Evolutionary conservation across 305 asterid genomes (phyloP), one percentile per base, ranked within the genome.

Genomic region (Fraxinus greggii): DNA sequence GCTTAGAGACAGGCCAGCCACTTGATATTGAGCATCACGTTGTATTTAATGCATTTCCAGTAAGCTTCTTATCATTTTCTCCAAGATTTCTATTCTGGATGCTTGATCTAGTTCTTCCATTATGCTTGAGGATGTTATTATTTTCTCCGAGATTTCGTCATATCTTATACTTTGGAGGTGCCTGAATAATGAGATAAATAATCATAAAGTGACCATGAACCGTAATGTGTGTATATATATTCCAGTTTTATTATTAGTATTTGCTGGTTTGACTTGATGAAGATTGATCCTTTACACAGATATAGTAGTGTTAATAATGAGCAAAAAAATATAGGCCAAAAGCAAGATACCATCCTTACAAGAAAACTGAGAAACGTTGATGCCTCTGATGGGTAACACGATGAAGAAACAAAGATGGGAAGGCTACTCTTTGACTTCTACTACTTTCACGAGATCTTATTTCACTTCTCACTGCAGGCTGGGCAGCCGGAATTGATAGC

Each of bases 11-110:
- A 23, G 97, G 98, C 79, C 92, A 96, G 86, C 97, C 92, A 26
- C 94, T 96, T 88, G 99, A 94, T 88, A 91, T 96, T 81, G 99
- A 96, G 90, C 99, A 96, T 86, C 99, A 88, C 80, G 79, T 96
- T 23, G 97, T 93, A 81, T 94, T 89, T 79, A 93, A 94, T 90
- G 92, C 87, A 69, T 90, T 96, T 78, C 95, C 97, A 5, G 99
- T 96, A 91, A 92, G 93, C 81, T 79, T 82, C 72, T 65, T 85
- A 70, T 29, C n/a, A 28, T 26, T 69, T 75, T 83, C 81, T 79
- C 51, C 45, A 73, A 77, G n/a, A 76, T 82, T 6, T 59, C 17
- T 77, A 61, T 36, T 69, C 67, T 21, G 36, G 31, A 36, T 84
- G 75, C 72, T 54, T 80, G 38, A 31, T 85, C 79, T 65, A 38